Conservation (phyloP, 495 filamentous ascomycete genomes). For the Neohortaea acidophila region DNA sequence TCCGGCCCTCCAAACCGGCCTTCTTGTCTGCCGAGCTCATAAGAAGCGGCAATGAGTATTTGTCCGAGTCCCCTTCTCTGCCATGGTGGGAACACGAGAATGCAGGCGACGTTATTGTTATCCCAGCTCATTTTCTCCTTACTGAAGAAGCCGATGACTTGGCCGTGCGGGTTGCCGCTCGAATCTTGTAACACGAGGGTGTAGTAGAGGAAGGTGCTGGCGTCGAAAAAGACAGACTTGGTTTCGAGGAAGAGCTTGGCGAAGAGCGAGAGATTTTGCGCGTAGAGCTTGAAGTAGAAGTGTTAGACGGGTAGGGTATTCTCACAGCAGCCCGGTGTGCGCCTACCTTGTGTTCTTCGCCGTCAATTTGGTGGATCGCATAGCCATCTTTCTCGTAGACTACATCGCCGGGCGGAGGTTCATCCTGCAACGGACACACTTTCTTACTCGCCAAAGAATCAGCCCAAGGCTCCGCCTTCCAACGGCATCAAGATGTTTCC, state of each 20-base stretch:
- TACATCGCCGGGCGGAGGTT: conserved; percentile 22
- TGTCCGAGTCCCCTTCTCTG: conserved; percentile 79
- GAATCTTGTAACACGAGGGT: conserved; percentile 47
- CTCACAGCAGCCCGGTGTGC: not conserved
- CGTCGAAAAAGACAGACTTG: conserved; percentile 96
- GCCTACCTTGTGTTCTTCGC: conserved; percentile 57
- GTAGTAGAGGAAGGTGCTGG: conserved; percentile 89
- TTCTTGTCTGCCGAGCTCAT: conserved; percentile 78
- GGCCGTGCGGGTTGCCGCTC: conserved; percentile 15
- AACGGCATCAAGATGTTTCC: conserved; percentile 1
- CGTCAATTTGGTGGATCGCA: conserved; percentile 82
- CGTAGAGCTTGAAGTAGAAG: conserved; percentile 48
- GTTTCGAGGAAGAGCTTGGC: conserved; percentile 97
- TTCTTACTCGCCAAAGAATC: conserved; percentile 26
- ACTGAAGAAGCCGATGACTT: conserved; percentile 87
- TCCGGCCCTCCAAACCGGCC: conserved; percentile 81
- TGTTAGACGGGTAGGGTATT: conserved; percentile 3
- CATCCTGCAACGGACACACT: conserved; percentile 27
- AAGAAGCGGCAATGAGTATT: conserved; percentile 81
- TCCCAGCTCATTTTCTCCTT: conserved; percentile 99
- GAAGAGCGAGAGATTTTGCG: conserved; percentile 89
- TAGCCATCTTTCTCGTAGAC: conserved; percentile 46
- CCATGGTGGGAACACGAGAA: conserved; percentile 90
- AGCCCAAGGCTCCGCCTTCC: conserved; percentile 1
- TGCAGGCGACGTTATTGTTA: conserved; percentile 94